Conservation (phyloP, 371 early-diverging fungal species). For the Funneliformis caledonium region DNA sequence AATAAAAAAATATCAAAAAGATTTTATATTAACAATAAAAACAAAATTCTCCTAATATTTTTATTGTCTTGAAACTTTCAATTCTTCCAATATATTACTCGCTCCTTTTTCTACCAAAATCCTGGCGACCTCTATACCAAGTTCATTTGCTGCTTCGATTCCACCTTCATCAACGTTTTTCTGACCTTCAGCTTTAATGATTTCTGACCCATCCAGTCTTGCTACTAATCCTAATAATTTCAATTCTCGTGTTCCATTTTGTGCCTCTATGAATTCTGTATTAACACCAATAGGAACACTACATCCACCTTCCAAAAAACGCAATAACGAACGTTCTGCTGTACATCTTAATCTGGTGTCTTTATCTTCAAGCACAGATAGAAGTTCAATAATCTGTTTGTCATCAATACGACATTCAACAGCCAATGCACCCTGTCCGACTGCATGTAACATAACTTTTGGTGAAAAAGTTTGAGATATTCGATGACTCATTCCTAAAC, state of each 20-base stretch:
- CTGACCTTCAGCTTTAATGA: slow-evolving; percentile 55
- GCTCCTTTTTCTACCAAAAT: slow-evolving; percentile 49
- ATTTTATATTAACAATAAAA: not conserved
- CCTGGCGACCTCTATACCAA: slow-evolving; percentile 44
- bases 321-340: slow-evolving; percentile 91
- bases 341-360: slow-evolving; percentile 71
- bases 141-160: slow-evolving; percentile 45
- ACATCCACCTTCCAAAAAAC: slow-evolving; percentile 94
- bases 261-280: slow-evolving; percentile 48
- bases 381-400: slow-evolving; percentile 49
- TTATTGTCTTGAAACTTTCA: slow-evolving; percentile 1
- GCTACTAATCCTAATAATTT: slow-evolving; percentile 68
- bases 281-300: slow-evolving; percentile 94
- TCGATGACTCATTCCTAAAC: slow-evolving; percentile 70
- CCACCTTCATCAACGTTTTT: slow-evolving; percentile 49
- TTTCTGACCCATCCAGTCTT: slow-evolving; percentile 68
- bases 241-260: slow-evolving; percentile 49
- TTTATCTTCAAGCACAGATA: slow-evolving; percentile 68
- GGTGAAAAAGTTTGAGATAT: slow-evolving; percentile 74
- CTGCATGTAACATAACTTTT: slow-evolving; percentile 83
- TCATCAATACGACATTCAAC: slow-evolving; percentile 86
- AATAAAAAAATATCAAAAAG: not conserved
- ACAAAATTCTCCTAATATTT: not conserved
- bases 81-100: slow-evolving; percentile 45
- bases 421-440: slow-evolving; percentile 94